Base-by-base conservation (phyloP, 108 stramenopile genomes). In the Nitzschia sp. region DNA sequence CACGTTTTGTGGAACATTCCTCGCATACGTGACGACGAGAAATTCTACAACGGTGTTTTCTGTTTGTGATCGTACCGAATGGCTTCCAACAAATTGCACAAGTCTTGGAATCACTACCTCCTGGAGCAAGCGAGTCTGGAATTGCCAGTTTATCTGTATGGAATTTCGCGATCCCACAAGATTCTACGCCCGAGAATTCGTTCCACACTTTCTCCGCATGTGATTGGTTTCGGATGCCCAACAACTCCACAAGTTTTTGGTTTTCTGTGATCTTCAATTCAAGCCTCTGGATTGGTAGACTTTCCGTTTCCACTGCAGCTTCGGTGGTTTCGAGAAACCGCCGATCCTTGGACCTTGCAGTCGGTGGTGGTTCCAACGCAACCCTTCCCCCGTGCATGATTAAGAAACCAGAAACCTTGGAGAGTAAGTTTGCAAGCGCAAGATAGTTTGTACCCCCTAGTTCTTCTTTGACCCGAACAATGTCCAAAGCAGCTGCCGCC, bases 31-130 rank as follows among this genome's bases (percentile, higher is more conserved):
- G 82, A 41, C 88, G 78, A 12, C 76, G 58, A 50, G 81, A 84
- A 14, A 84, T 67, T 64, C 88, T 65, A 51, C 92, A 93, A 20
- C 77, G 50, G 53, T 93, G 89, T 34, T 87, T 86, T 20, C 89
- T 84, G 60, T 91, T 91, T 22, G 68, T 76, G 37, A 93, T 69
- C 17, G 77, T 53, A 39, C 92, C 92, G 65, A 93, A 93, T 17
- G 64, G 72, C 41, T 75, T 85, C 92, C 92, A 93, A 54, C 92
- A 93, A 38, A 93, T 83, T 10, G 92, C 86, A 60, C 92, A 93
- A 29, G 81, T 82, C 39, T 77, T 82, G 14, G 77, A 78, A 56
- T 87, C 82, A 38, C 78, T 86, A 10, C 91, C 91, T 57, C 91
- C 91, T 17, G 87, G 80, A 29, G 65, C 80, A 26, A 57, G 44